These are phyloP conservation scores for Boeremia exigua DNA, from an alignment of 2,329 filamentous ascomycete species.

Conservation along the genomic window DNA sequence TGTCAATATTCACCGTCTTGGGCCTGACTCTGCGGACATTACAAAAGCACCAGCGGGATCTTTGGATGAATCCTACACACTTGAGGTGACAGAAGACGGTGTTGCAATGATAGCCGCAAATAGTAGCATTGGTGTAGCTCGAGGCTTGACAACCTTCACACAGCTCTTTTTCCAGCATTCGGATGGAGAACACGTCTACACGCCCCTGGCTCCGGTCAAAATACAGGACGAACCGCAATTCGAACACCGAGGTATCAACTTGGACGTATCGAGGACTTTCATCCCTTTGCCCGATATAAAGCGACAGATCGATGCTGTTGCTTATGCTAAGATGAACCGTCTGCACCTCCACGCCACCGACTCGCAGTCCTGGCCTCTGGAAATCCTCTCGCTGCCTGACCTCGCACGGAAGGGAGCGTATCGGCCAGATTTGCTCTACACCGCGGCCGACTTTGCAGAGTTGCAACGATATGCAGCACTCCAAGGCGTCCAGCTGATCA, in stretches of 20 bases:
- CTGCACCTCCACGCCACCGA: conserved; percentile 84
- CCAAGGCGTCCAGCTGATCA: conserved; percentile 72
- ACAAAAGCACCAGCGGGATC: conserved; percentile 67
- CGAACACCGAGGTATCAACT: conserved; percentile 76
- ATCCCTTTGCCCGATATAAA: conserved; percentile 72
- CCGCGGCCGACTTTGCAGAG: conserved; percentile 64
- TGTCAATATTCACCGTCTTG: conserved; percentile 68
- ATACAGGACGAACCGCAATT: conserved; percentile 79
- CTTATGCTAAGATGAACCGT: conserved; percentile 83
- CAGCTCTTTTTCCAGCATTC: conserved; percentile 82
- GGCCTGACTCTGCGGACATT: conserved; percentile 58
- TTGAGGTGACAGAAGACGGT: conserved; percentile 66
- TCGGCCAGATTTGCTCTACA: conserved; percentile 69
- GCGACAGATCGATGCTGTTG: conserved; percentile 75
- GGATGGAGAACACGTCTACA: conserved; percentile 65
- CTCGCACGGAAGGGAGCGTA: conserved; percentile 78
- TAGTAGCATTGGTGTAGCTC: conserved; percentile 72
- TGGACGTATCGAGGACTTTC: conserved; percentile 78
- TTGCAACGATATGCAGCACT: conserved; percentile 74
- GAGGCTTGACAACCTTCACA: conserved; percentile 76
- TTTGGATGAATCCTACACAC: conserved; percentile 77
- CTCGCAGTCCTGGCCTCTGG: conserved; percentile 84
- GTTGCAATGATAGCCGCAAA: conserved; percentile 67
- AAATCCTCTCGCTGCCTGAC: conserved; percentile 75
- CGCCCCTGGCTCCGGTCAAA: conserved; percentile 69